These are phyloP conservation scores for Xylaria longipes DNA, from an alignment of 495 filamentous ascomycete species.

Conservation along the genomic window DNA sequence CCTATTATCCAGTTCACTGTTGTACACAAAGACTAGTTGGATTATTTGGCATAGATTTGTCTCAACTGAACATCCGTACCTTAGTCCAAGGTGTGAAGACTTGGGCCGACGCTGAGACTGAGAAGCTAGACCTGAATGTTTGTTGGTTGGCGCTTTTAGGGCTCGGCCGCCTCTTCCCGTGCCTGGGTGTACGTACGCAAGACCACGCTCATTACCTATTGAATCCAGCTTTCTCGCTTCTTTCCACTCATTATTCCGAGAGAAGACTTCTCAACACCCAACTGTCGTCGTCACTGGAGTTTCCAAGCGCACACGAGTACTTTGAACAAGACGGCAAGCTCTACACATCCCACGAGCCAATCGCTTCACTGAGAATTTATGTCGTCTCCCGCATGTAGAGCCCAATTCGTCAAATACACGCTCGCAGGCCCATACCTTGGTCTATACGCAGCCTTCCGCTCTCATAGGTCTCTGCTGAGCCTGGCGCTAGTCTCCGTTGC, in stretches of 20 bases:
- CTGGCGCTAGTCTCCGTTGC: slow-evolving; percentile 32
- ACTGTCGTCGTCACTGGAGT: slow-evolving; percentile 29
- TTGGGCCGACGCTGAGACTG: slow-evolving; percentile 17
- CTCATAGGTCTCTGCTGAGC: slow-evolving; percentile 34
- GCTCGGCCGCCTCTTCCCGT: slow-evolving; percentile 29
- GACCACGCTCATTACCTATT: slow-evolving; percentile 26
- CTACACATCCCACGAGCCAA: slow-evolving; percentile 38
- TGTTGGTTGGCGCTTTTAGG: slow-evolving; percentile 26
- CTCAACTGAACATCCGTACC: slow-evolving; percentile 15
- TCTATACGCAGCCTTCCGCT: slow-evolving; percentile 35
- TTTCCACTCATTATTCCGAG: slow-evolving; percentile 17
- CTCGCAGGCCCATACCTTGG: slow-evolving; percentile 38
- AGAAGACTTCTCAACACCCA: slow-evolving; percentile 26
- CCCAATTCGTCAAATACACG: slow-evolving; percentile 36
- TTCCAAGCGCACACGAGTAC: slow-evolving; percentile 37
- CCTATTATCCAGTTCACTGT: slow-evolving; percentile 16
- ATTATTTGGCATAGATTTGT: slow-evolving; percentile 13
- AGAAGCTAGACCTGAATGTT: slow-evolving; percentile 24
- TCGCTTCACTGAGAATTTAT: slow-evolving; percentile 42
- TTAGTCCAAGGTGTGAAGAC: slow-evolving; percentile 13
- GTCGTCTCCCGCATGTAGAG: slow-evolving; percentile 41
- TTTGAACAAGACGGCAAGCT: slow-evolving; percentile 31
- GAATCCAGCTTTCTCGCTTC: slow-evolving; percentile 16
- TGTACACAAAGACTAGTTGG: slow-evolving; percentile 15
- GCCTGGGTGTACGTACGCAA: slow-evolving; percentile 28